Percentiles rank a stretch among this genome's conserved stretches.
phyloP scores from a whole-genome alignment of 1,284 basidiomycete species.

The Neolentinus lepideus region DNA sequence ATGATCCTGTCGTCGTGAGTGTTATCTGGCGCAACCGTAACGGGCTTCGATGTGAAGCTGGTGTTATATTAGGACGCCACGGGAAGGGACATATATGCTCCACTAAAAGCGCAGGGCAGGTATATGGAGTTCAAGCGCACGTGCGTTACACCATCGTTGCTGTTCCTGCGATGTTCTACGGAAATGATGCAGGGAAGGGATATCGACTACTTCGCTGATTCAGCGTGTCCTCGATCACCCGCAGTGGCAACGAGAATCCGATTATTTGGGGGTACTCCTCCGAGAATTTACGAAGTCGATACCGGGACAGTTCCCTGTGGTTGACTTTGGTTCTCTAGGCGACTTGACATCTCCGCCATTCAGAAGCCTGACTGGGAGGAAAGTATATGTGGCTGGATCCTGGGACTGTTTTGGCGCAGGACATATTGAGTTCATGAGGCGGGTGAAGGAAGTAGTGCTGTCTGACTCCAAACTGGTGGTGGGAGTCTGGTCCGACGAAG shows the following conservation, averaged over 20 bases:
- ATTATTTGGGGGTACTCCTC: not conserved
- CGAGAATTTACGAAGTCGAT: slow-evolving; percentile 5
- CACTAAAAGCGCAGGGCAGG: slow-evolving; percentile 10
- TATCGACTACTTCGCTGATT: slow-evolving; percentile 15
- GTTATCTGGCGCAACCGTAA: not conserved
- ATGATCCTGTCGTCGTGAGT: slow-evolving; percentile 14
- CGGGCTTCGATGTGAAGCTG: not conserved
- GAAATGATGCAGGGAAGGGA: slow-evolving; percentile 9
- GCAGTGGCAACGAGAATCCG: not conserved
- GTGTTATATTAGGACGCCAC: slow-evolving; percentile 7
- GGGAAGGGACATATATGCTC: slow-evolving; percentile 11
- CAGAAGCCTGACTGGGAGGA: slow-evolving; percentile 4
- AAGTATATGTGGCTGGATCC: slow-evolving; percentile 12
- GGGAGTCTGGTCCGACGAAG: slow-evolving; percentile 13
- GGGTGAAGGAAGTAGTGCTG: slow-evolving; percentile 4
- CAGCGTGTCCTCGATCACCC: slow-evolving; percentile 11
- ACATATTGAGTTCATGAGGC: slow-evolving; percentile 12
- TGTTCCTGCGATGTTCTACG: not conserved
- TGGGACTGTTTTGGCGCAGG: slow-evolving; percentile 15
- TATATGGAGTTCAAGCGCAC: slow-evolving; percentile 14
- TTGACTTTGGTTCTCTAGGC: slow-evolving; percentile 7
- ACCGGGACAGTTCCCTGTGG: slow-evolving; percentile 5
- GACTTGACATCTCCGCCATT: slow-evolving; percentile 3
- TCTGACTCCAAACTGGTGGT: slow-evolving; percentile 9
- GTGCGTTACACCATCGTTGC: slow-evolving; percentile 4